Evolutionary conservation across 2,329 filamentous ascomycete species (phyloP), one percentile per base, ranked within the genome.

Genomic region (Talaromyces sp.): DNA sequence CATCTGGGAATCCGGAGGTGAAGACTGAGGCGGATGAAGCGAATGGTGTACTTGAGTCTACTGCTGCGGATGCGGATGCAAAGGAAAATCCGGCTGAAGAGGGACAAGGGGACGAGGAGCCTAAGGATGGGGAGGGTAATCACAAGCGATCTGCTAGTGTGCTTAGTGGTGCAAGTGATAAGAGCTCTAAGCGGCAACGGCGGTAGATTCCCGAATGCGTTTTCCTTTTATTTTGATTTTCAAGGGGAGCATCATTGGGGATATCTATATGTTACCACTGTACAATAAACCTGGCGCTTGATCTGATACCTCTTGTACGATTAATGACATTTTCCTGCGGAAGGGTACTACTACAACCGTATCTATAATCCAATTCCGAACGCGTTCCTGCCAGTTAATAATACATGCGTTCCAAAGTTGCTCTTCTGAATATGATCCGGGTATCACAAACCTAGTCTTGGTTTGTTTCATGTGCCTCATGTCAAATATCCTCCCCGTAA

Each of bases 141-240:
- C 86, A 88, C 58, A 95, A 95, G 77, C 83, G 91, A 54, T 94
- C 90, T 68, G 90, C 90, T 1, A 95, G 90, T 70, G 89, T 91
- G 29, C 70, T 95, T 48, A 93, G 89, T 69, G 77, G 80, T 14
- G 76, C 76, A 5, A 91, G 88, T 68, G 86, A 90, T 51, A 80
- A 80, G 68, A 79, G 77, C 60, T 66, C 68, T 7, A 82, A 82
- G 66, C 73, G 78, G 48, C 77, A 79, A 64, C 77, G 74, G 63
- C 79, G 78, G 51, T 73, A 64, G 54, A 49, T 49, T 4, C 14
- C 11, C 4, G 32, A 5, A 2, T 17, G 16, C 9, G 48, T 27
- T 19, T 13, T 36, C 35, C 2, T 17, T 33, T 29, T 37, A 14
- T 27, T 33, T 41, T 29, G 41, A 19, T 32, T 43, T 27, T 27